Evolutionary conservation across 179 eudicot genomes (phyloP).

Genomic region (Patellifolia procumbens): DNA sequence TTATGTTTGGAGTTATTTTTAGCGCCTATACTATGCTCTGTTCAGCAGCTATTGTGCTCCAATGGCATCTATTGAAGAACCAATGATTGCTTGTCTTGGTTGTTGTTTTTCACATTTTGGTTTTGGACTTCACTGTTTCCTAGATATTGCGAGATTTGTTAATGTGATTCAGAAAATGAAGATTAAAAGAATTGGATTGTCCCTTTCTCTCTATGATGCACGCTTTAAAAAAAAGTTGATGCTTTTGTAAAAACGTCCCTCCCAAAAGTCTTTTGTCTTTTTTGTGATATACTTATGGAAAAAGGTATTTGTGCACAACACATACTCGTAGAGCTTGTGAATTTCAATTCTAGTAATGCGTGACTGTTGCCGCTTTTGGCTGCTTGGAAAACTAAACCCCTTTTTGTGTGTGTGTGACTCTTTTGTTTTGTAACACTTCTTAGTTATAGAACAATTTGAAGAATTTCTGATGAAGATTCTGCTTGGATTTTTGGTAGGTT

Average conservation of each 20-base stretch:
- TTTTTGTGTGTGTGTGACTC: no score
- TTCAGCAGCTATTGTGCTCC: no score
- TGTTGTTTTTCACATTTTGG: slow-evolving; percentile 1
- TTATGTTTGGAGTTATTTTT: no score
- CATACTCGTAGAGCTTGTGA: neutral
- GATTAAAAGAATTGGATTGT: no score
- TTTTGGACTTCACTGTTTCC: no score
- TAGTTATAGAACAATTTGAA: neutral
- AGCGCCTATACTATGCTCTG: no score
- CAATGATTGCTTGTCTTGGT: neutral
- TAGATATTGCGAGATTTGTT: no score
- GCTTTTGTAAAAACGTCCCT: neutral
- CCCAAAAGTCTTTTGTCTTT: neutral
- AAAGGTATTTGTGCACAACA: neutral
- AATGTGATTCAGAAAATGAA: no score
- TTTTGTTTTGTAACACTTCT: neutral
- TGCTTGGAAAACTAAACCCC: no score
- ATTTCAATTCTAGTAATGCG: neutral
- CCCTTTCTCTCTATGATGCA: no score
- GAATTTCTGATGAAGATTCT: neutral
- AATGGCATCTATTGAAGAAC: no score
- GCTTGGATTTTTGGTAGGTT: slow-evolving; percentile 45
- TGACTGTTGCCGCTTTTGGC: neutral
- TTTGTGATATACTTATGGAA: neutral
- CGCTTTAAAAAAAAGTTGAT: no score